Base-by-base conservation (phyloP, 2,329 filamentous ascomycete genomes). In the Penicillium sp. region DNA sequence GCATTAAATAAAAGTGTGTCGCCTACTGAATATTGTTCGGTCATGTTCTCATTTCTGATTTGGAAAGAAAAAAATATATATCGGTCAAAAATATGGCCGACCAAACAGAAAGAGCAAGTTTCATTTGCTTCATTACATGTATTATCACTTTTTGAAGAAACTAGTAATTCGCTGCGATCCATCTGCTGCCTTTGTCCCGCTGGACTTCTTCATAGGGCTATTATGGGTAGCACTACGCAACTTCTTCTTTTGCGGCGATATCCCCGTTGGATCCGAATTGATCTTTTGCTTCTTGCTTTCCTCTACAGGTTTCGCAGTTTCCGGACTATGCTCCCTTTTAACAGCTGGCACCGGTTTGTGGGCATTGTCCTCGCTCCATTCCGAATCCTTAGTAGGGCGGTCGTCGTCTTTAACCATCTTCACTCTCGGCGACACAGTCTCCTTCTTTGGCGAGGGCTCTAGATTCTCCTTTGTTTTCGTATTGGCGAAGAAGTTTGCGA, bases 401-500 rank as follows among this genome's bases (percentile, higher is more conserved):
- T 59, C 54, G 15, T 60, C 57, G n/a, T 65, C 57, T 35, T 65
- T 61, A n/a, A 10, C 27, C 6, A 55, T 45, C 23, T 60, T 63
- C 25, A 43, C 42, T 62, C 79, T 71, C 55, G 76, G 69, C 61
- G 79, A 72, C 13, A 71, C 62, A 47, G 75, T 60, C 13, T 65
- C 50, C 46, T 67, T 67, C 47, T 71, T 67, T 3, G 56, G 46
- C 35, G 59, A 50, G 0, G n/a, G 0, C 5, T 25, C 19, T 19
- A n/a, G 2, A 6, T 60, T 59, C 27, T 73, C 70, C 50, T 71
- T 71, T 40, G 74, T 70, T n/a, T 73, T 65, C 7, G 74, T 80
- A 42, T 86, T 89, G 8, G 82, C 82, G 69, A 97, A 97, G 79
- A 96, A 97, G 68, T 96, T 96, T 46, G 89, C 90, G 73, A 97